phyloP scores from a whole-genome alignment of 148 eudicot genomes.

The Rhododendron mucronatum region DNA sequence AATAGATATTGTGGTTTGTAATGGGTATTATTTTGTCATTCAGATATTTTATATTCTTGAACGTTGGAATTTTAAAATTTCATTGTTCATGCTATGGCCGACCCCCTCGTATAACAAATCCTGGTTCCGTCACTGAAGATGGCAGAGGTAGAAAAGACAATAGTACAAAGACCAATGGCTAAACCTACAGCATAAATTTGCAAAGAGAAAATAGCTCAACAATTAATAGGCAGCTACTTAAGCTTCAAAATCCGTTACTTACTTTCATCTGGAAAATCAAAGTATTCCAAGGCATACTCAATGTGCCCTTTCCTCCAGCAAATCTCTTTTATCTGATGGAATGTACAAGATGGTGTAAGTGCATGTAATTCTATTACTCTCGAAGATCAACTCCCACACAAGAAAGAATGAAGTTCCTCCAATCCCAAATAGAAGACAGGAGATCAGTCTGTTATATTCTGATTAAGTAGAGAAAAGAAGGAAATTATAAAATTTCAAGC shows the following conservation, averaged over 20 bases:
- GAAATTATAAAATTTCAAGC: background rate
- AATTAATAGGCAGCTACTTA: background rate
- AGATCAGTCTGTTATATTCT: background rate
- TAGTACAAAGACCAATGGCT: background rate
- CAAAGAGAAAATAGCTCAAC: background rate
- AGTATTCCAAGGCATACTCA: conserved; percentile 16
- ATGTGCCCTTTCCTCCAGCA: background rate
- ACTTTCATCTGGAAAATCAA: conserved; percentile 25
- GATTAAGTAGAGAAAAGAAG: background rate
- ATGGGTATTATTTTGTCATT: too few species aligned
- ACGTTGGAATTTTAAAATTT: too few species aligned
- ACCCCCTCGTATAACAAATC: too few species aligned
- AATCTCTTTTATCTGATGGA: conserved; percentile 14
- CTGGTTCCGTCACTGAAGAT: background rate
- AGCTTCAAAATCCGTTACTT: conserved; percentile 9
- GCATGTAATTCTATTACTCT: background rate
- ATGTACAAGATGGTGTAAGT: background rate
- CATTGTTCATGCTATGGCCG: too few species aligned
- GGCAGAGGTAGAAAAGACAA: background rate
- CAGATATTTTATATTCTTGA: too few species aligned
- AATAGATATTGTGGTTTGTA: too few species aligned
- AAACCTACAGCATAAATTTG: background rate
- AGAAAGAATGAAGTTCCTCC: conserved; percentile 1
- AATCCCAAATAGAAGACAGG: background rate
- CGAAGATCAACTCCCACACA: background rate